Evolutionary conservation across 75 land plant genomes (phyloP), one percentile per base, ranked within the genome.

Genomic region (Sequoia sempervirens): DNA sequence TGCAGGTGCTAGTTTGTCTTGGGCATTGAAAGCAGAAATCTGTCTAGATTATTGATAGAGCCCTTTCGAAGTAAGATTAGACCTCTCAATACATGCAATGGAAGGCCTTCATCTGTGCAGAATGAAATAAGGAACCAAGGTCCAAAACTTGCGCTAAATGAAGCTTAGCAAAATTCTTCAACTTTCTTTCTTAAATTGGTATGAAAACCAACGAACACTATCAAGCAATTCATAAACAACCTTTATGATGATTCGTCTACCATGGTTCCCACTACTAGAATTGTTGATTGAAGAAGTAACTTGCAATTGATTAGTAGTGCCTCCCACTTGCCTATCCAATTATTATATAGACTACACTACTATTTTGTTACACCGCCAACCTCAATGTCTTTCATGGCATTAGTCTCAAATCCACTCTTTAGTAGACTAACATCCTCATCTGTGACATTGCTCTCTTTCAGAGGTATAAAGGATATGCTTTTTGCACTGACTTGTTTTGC

Each of bases 401-500:
- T 52, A 6, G 75, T 81, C 37, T 79, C 79, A 43, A 50, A 32
- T 79, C 84, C 53, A 34, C 58, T 85, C 54, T 88, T 85, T 40
- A 90, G 75, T 36, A 90, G 82, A 75, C 84, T 76, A 17, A 83
- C 78, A 81, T 88, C 90, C 74, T 90, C 91, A 8, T 85, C 89
- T 36, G 47, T 47, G 61, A 41, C 54, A 58, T 70, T 41, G 36
- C 37, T 56, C 1, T 41, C 80, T 75, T 85, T 61, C 64, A 82
- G 4, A 46, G 37, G 76, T n/a, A 47, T 37, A 17, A 37, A 3
- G 18, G 87, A 45, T 34, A 76, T 18, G 12, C 9, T 38, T 87
- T 91, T 91, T 34, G 89, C 66, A 38, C 66, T 61, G 53, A 79
- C 54, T 53, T 80, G 75, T 80, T 92, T 92, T 41, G 90, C 90